Evolutionary conservation across 2,329 filamentous ascomycete genomes (phyloP), one percentile per base, ranked within the genome.

Genomic region (Neocucurbitaria cava): DNA sequence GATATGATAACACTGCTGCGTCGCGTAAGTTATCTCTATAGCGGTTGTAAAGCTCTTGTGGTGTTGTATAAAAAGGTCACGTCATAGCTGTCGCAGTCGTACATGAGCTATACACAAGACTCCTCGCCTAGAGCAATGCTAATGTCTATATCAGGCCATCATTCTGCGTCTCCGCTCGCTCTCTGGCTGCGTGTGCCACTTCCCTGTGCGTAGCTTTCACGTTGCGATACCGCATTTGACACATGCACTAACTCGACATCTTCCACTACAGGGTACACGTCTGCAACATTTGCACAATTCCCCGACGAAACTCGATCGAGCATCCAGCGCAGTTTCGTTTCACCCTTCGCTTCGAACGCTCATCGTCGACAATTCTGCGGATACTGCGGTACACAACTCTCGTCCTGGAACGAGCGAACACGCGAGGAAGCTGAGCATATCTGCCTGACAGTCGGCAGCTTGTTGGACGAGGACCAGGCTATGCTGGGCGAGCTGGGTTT

Each of bases 121-220:
- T 20, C 44, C 42, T 48, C 49, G 45, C 23, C 33, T 17, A n/a
- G 28, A 2, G 21, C 5, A 7, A 33, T 48, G 48, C 58, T 56
- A 21, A 61, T 49, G 48, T 35, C 54, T 38, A 15, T 21, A 11
- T 15, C 49, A 91, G 83, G 85, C 79, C 77, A 81, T 69, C 83
- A 87, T 23, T 85, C 91, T 62, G 89, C 88, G 23, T 84, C 87
- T 28, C 90, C 90, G 15, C 81, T 96, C 44, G 88, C 90, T 1
- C 89, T 91, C 59, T 96, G 90, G 83, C 86, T 96, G 42, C 88
- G 90, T 64, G 87, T 96, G 2, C 93, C 92, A 1, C 82, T 96
- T 21, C 76, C 82, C 38, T 96, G 90, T 35, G 31, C 15, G 31
- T 35, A 35, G 5, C 4, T 5, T 35, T 15, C 31, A 35, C 5